These are phyloP conservation scores for Arthroderma uncinatum DNA, from an alignment of 2,329 filamentous ascomycete species.

Conservation along the genomic window DNA sequence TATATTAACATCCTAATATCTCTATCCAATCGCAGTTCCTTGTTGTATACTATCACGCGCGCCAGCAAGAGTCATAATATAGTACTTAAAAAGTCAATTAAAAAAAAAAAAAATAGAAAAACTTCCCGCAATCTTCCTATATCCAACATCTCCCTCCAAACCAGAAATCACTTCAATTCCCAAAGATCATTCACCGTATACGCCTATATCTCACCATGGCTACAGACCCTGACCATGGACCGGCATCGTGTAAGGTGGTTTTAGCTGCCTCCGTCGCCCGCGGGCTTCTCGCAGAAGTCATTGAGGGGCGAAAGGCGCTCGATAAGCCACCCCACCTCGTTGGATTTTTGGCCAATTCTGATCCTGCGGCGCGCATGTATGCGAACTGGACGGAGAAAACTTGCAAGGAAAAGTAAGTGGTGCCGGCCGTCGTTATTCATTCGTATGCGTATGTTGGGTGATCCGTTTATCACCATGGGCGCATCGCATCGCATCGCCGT, in stretches of 20 bases:
- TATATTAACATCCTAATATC: no score
- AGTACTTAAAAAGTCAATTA: constrained; percentile 1
- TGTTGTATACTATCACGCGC: no score
- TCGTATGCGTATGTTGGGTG: neutral
- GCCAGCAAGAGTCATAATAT: neutral
- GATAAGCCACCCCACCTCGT: constrained; percentile 67
- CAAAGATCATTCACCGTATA: no score
- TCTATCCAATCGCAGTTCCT: neutral
- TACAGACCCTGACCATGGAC: constrained; percentile 20
- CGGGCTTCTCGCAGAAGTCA: constrained; percentile 64
- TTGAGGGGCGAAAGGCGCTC: constrained; percentile 60
- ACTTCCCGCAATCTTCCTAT: neutral
- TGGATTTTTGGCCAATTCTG: constrained; percentile 83
- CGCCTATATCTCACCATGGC: constrained; percentile 20
- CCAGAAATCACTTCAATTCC: neutral
- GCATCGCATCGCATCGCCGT: neutral
- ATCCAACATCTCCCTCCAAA: neutral
- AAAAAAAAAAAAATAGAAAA: no score
- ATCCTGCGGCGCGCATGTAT: constrained; percentile 85
- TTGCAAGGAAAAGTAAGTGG: constrained; percentile 82
- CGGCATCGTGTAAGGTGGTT: constrained; percentile 72
- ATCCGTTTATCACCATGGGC: neutral
- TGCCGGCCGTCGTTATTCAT: neutral
- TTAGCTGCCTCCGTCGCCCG: constrained; percentile 81
- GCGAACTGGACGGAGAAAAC: constrained; percentile 97